These are phyloP conservation scores for Penicillium antarcticum DNA, from an alignment of 495 filamentous ascomycete species.

Conservation along the genomic window DNA sequence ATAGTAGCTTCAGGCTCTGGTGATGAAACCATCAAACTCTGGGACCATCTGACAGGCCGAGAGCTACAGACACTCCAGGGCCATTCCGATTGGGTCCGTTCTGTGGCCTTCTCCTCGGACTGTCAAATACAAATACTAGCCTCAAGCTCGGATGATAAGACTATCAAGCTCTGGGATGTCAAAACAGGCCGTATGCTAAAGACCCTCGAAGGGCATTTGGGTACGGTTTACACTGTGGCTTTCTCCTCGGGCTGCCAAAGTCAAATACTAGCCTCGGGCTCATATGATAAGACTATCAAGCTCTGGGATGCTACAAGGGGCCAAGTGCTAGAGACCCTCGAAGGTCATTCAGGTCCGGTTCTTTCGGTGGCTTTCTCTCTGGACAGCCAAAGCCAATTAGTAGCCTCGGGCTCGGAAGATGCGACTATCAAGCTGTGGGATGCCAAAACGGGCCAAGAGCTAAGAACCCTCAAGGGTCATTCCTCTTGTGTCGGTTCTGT, in stretches of 20 bases:
- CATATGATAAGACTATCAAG: too few relatives aligned
- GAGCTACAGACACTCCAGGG: conserved; percentile 18
- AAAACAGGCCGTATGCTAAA: too few relatives aligned
- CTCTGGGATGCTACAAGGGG: conserved; percentile 3
- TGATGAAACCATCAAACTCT: conserved; percentile 24
- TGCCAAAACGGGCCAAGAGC: background rate
- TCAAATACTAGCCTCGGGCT: too few relatives aligned
- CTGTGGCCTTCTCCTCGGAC: conserved; percentile 5
- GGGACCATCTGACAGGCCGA: conserved; percentile 14
- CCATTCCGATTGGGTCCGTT: conserved; percentile 9
- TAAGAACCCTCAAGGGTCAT: conserved; percentile 18
- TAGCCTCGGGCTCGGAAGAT: conserved; percentile 16
- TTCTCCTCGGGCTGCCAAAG: too few relatives aligned
- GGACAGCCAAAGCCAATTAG: conserved; percentile 3
- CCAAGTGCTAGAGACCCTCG: conserved; percentile 12
- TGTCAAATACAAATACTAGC: too few relatives aligned
- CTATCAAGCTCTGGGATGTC: too few relatives aligned
- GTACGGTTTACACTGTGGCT: too few relatives aligned
- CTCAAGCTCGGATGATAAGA: too few relatives aligned
- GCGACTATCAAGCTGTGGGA: conserved; percentile 1
- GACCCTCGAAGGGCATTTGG: too few relatives aligned
- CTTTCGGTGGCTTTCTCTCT: conserved; percentile 17
- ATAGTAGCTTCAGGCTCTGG: conserved; percentile 16
- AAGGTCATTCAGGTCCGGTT: conserved; percentile 1
- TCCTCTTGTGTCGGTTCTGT: conserved; percentile 7